Evolutionary conservation across 306 rosid species (phyloP).

Genomic region (Citrullus colocynthis): DNA sequence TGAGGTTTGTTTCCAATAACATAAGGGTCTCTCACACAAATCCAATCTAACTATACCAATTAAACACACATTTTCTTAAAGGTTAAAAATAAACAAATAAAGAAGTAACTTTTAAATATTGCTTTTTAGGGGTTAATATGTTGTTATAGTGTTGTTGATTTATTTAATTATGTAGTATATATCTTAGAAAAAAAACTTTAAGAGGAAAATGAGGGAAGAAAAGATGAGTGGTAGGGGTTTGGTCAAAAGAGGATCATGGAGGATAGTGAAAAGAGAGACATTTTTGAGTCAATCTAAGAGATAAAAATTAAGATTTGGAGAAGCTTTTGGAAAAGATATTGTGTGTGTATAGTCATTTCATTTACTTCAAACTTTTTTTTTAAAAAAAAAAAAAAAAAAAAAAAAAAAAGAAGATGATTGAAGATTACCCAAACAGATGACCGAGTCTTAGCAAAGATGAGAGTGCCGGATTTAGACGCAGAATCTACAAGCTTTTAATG

Average conservation of each 20-base stretch:
- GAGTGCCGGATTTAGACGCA: conserved; percentile 18
- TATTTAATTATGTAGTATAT: background rate
- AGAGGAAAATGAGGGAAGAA: background rate
- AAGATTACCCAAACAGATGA: conserved; percentile 16
- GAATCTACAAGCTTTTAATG: conserved; percentile 43
- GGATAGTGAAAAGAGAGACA: conserved; percentile 41
- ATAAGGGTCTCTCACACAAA: background rate
- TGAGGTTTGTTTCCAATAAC: background rate
- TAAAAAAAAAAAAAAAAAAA: background rate
- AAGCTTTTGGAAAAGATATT: conserved; percentile 55
- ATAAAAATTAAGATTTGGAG: conserved; percentile 41
- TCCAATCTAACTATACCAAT: background rate
- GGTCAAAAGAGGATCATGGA: conserved; percentile 23
- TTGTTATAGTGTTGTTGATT: background rate
- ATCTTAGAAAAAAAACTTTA: background rate
- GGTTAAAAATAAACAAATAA: background rate
- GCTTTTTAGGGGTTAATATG: background rate
- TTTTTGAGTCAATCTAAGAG: conserved; percentile 71
- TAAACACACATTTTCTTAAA: background rate
- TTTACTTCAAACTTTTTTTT: conserved; percentile 36
- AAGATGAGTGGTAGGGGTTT: background rate
- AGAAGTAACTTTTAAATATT: background rate
- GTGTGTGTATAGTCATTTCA: conserved; percentile 20
- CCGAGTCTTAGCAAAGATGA: conserved; percentile 2
- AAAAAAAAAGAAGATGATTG: conserved; percentile 1